Base-by-base conservation (phyloP, 2,329 filamentous ascomycete genomes). In the Diplocarpon rosae region DNA sequence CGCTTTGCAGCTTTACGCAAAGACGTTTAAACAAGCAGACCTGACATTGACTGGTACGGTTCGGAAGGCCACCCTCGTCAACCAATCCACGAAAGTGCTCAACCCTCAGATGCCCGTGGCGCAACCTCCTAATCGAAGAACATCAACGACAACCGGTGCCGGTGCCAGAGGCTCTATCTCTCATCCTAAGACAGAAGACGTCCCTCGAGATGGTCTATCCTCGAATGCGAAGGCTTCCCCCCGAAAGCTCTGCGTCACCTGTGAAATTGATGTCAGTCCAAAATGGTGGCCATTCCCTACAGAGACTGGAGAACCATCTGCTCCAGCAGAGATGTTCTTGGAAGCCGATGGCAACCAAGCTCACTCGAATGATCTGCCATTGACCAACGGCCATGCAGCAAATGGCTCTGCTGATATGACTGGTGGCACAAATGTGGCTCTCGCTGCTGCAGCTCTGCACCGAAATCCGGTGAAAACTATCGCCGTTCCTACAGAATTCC, bases 11-110 rank as follows among this genome's bases (percentile, higher is more conserved):
- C 71, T 94, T 20, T 98, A 85, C 61, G 85, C 83, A 36, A 82
- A 83, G 54, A 88, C 82, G 46, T 95, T 87, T 69, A 98, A 98
- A 64, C 90, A 96, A 65, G 90, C 92, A 8, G 92, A 98, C 61
- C 74, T 90, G 33, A 78, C 85, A 2, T 68, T 95, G 55, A 95
- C 89, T 2, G 92, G 92, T 24, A 95, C 90, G 14, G 86, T 92
- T 16, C 83, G 92, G 43, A 95, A 95, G 65, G 90, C 92, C 16
- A 92, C 86, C 47, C 73, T 62, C 4, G 58, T 69, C 59, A 60
- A 67, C 56, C 56, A 66, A 56, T 56, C 63, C 46, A 54, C 67
- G 53, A 56, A 63, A 49, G 40, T 48, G 14, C 28, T 51, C 27
- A 59, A 55, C 50, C 27, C 37, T 32, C 48, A 55, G 12, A 36